Evolutionary conservation across 2,329 filamentous ascomycete genomes (phyloP).

Genomic region (Nothophoma quercina): DNA sequence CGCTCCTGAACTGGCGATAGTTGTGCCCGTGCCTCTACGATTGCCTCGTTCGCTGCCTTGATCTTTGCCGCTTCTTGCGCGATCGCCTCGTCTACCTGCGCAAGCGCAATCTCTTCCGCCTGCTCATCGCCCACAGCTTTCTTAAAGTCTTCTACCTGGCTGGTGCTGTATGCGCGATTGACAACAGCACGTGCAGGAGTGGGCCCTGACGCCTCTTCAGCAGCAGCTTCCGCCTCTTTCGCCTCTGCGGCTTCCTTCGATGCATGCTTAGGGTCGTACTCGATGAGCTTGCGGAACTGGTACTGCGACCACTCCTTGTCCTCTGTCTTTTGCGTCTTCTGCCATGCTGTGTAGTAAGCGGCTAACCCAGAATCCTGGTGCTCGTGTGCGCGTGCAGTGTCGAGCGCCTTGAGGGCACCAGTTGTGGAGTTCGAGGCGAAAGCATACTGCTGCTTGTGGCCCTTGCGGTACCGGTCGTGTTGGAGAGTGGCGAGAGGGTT

Average conservation of each 20-base stretch:
- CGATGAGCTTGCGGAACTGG: constrained; percentile 85
- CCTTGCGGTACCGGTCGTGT: constrained; percentile 56
- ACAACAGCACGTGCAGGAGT: constrained; percentile 43
- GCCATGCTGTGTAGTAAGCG: constrained; percentile 90
- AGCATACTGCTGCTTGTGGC: constrained; percentile 73
- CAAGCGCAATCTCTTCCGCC: constrained; percentile 66
- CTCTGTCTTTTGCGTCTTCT: constrained; percentile 74
- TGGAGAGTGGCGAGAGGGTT: constrained; percentile 63
- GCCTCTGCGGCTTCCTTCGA: constrained; percentile 49
- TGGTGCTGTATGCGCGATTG: constrained; percentile 61
- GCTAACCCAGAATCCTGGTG: constrained; percentile 69
- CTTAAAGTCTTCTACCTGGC: constrained; percentile 67
- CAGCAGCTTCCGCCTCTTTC: constrained; percentile 40
- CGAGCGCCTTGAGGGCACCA: constrained; percentile 45
- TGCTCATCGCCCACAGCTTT: constrained; percentile 60
- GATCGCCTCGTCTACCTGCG: constrained; percentile 85
- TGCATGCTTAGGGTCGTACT: constrained; percentile 73
- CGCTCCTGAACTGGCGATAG: constrained; percentile 39
- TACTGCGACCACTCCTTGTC: constrained; percentile 91
- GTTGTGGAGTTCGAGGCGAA: constrained; percentile 65
- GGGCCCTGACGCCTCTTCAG: constrained; percentile 42
- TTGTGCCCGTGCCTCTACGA: constrained; percentile 43
- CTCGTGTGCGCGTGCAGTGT: constrained; percentile 33
- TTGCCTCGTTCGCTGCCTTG: constrained; percentile 58
- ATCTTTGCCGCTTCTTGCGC: constrained; percentile 76